Base-by-base conservation (phyloP, 208 protist species). In the Trypanosoma cruzi region DNA sequence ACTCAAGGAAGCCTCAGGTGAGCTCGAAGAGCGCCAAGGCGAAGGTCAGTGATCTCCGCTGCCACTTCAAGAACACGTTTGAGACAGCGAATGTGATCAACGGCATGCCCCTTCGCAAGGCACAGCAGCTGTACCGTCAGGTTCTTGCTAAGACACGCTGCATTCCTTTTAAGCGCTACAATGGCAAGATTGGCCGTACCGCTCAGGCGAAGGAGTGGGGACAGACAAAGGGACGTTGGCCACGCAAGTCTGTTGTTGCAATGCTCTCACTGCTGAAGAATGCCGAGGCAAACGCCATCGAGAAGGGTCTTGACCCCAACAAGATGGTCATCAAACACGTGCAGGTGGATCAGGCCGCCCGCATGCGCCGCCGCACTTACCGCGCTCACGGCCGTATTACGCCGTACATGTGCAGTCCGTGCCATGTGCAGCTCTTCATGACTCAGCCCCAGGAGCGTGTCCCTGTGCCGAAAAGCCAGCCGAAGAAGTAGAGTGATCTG, bases 31-130 rank as follows among this genome's bases (percentile, higher is more conserved):
- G 61, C 68, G 81, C 89, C 42, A 92, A 93, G 75, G 87, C 93
- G 28, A 94, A 94, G 86, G 77, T 90, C 36, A 92, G 89, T 73
- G 86, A 97, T 75, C 81, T 98, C 66, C 87, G 93, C 42, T 96
- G 95, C 84, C 93, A 97, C 90, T 97, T 88, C 86, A 98, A 98
- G 88, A 98, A 98, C 81, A 98, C 97, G 49, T 90, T 89, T 65
- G 91, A 98, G 82, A 97, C 93, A 13, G 94, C 89, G 46, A 90
- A 94, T 71, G 93, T 96, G 54, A 84, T 98, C 76, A 92, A 93
- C 71, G 95, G 95, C 59, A 73, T 73, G 68, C 56, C 56, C 31
- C 71, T 75, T 49, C 71, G 71, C 70, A 97, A 97, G 85, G 95
- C 97, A 5, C 86, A 97, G 77, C 83, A 92, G 80, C 94, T 95